phyloP scores from a whole-genome alignment of 352 stramenopile species.

The Globisporangium spinosum region DNA sequence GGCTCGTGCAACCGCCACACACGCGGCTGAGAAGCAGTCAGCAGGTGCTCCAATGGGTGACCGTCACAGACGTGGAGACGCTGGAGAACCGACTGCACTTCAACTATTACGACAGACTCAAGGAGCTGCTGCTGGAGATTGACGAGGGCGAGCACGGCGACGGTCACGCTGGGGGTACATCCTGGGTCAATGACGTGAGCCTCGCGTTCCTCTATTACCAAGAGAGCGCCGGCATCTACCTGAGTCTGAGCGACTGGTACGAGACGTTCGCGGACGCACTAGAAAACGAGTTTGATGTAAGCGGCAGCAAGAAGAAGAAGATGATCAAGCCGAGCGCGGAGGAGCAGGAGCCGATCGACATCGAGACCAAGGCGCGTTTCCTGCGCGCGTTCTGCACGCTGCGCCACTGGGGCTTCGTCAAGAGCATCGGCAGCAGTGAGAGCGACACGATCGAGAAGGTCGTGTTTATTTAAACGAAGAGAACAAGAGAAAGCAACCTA shows the following conservation, averaged over 20 bases:
- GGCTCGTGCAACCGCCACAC: constrained; percentile 28
- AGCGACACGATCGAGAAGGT: constrained; percentile 73
- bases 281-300: constrained; percentile 24
- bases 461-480: constrained; percentile 60
- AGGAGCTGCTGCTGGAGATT: constrained; percentile 39
- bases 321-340: background rate
- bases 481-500: background rate
- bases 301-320: constrained; percentile 21
- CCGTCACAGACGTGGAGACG: constrained; percentile 23
- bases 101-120: constrained; percentile 55
- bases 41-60: constrained; percentile 26
- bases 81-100: constrained; percentile 40
- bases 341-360: constrained; percentile 20
- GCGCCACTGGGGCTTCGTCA: constrained; percentile 68
- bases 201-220: constrained; percentile 71
- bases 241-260: constrained; percentile 70
- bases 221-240: constrained; percentile 50
- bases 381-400: constrained; percentile 62
- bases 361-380: constrained; percentile 59
- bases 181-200: constrained; percentile 57
- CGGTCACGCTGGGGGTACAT: constrained; percentile 12
- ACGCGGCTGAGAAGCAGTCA: background rate
- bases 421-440: constrained; percentile 39
- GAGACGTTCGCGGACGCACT: constrained; percentile 47
- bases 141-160: constrained; percentile 22